Evolutionary conservation across 345 rosid species (phyloP).

Genomic region (Acer yangbiense): DNA sequence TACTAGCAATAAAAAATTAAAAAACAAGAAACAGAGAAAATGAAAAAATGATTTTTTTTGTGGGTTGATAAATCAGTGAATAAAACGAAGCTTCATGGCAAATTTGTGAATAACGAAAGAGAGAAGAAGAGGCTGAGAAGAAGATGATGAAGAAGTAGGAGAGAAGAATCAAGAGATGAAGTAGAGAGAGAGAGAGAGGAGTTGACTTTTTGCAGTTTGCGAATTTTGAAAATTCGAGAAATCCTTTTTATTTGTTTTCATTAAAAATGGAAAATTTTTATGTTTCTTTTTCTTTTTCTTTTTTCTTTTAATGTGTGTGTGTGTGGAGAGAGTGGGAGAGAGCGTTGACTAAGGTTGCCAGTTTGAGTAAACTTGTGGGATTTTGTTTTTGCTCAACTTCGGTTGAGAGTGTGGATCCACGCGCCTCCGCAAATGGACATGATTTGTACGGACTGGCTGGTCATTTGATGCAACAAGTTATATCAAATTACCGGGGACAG

Average conservation of each 20-base stretch:
- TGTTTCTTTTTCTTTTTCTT: background rate
- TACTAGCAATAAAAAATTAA: constrained; percentile 8
- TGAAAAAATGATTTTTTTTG: background rate
- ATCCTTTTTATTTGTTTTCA: constrained; percentile 16
- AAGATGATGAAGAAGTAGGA: constrained; percentile 13
- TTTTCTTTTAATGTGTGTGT: background rate
- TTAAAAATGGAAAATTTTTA: background rate
- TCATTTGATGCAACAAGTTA: no score
- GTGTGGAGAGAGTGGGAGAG: background rate
- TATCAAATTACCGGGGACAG: no score
- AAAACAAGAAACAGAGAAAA: background rate
- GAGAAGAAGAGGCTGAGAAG: background rate
- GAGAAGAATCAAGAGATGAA: background rate
- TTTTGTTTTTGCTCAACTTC: background rate
- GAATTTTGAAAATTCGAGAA: constrained; percentile 33
- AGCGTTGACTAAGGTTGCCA: constrained; percentile 43
- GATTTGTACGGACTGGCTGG: background rate
- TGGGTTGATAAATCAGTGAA: background rate
- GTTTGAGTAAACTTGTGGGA: constrained; percentile 23
- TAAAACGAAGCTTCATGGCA: constrained; percentile 27
- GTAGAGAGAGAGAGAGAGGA: constrained; percentile 24
- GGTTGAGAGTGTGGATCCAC: constrained; percentile 20
- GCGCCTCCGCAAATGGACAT: constrained; percentile 1
- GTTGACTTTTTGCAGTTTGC: constrained; percentile 66
- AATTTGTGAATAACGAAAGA: constrained; percentile 15